Conservation (phyloP, 768 basidiomycete genomes). For the Pleurotus cornucopiae region DNA sequence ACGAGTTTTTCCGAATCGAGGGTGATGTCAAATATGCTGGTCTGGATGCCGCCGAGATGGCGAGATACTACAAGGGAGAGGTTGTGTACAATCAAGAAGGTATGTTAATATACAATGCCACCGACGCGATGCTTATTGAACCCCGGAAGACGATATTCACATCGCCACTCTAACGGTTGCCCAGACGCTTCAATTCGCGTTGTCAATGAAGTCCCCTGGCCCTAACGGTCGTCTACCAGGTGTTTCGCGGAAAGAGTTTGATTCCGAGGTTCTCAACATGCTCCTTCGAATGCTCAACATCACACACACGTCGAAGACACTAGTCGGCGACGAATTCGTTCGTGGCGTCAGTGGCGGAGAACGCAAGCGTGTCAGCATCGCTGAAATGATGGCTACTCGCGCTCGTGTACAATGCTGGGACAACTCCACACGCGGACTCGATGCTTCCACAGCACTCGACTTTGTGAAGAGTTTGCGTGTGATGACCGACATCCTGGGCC, state of each 20-base stretch:
- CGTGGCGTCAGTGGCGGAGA: slow-evolving; percentile 80
- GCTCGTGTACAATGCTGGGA: slow-evolving; percentile 83
- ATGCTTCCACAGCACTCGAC: slow-evolving; percentile 86
- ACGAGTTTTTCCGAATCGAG: slow-evolving; percentile 54
- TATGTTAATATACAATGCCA: slow-evolving; percentile 16
- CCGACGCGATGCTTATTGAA: not conserved
- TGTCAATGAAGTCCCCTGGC: slow-evolving; percentile 68
- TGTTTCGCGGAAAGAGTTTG: slow-evolving; percentile 55
- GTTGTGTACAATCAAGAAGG: slow-evolving; percentile 78
- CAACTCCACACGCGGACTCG: slow-evolving; percentile 76
- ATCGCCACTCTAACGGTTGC: slow-evolving; percentile 78
- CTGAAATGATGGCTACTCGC: slow-evolving; percentile 82
- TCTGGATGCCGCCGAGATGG: slow-evolving; percentile 72
- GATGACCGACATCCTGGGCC: slow-evolving; percentile 81
- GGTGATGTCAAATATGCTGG: slow-evolving; percentile 84
- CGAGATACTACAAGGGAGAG: slow-evolving; percentile 74
- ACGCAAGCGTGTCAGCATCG: slow-evolving; percentile 76
- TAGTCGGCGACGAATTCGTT: slow-evolving; percentile 85
- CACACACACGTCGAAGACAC: slow-evolving; percentile 70
- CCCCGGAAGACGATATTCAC: slow-evolving; percentile 67
- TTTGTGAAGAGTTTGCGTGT: slow-evolving; percentile 75
- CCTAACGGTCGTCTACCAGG: slow-evolving; percentile 67
- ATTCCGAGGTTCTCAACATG: slow-evolving; percentile 51
- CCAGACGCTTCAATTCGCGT: slow-evolving; percentile 71
- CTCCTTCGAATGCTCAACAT: slow-evolving; percentile 81